Base-by-base conservation (phyloP, 768 basidiomycete species). In the Mycena filopes region DNA sequence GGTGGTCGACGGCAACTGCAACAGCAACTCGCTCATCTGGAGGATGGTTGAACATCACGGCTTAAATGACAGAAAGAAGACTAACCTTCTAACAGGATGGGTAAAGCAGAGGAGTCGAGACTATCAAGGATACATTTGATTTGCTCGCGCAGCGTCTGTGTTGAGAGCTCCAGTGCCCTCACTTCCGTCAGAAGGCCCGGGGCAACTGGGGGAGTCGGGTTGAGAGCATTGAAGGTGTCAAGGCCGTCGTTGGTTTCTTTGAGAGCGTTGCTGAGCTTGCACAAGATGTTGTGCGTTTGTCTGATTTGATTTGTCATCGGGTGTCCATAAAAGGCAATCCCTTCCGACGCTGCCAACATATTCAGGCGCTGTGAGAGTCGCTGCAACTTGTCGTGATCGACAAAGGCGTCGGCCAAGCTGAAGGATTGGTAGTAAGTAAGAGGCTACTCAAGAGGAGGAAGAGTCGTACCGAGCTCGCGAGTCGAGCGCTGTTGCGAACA, bases 401-500 rank as follows among this genome's bases (percentile, higher is more conserved):
- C 53, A 41, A 75, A 62, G 5, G 70, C 67, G 10, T 63, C 63
- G 15, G 79, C 73, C 66, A 84, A 73, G 18, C 80, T 83, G 41
- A 12, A 23, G 31, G 62, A 55, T 62, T 38, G 68, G 51, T 36
- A 10, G 45, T 54, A 9, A 60, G 18, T 18, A 25, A 23, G 67
- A 42, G 20, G 33, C n/a, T 28, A 0, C 55, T 26, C 26, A 21
- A 55, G 55, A 26, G 36, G 12, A 40, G 40, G 5, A 61, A n/a
- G 25, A 28, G 23, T 80, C 89, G 77, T 75, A 96, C 96, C 84
- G 76, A 33, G 85, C 76, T 73, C 94, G 82, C 29, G 86, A 75
- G 40, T 84, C 83, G 18, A 96, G 69, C 2, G 91, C 91, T 50
- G 90, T 77, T 4, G 83, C 84, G 74, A 95, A 91, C 2, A 88